Percentiles rank a stretch among this genome's conserved stretches.
These are phyloP conservation scores for Starmera amethionina DNA, from an alignment of 805 yeast genomes.

Conservation along the genomic window DNA sequence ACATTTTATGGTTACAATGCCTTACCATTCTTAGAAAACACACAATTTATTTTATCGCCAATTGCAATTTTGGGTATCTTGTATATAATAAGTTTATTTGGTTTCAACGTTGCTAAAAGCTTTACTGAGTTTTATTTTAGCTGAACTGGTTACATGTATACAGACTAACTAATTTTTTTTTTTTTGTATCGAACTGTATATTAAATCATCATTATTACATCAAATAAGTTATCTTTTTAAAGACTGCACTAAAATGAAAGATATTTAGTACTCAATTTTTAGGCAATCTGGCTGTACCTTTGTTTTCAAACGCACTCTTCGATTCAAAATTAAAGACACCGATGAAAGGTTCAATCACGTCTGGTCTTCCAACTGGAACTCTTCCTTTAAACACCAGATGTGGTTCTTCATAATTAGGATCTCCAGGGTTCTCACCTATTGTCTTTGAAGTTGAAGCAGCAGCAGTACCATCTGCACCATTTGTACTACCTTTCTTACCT, in stretches of 20 bases:
- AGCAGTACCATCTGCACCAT: background rate
- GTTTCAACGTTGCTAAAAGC: constrained; percentile 63
- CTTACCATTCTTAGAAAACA: constrained; percentile 54
- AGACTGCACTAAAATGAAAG: no score
- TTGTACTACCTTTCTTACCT: background rate
- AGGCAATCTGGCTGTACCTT: no score
- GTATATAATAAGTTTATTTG: constrained; percentile 54
- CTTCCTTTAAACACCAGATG: constrained; percentile 39
- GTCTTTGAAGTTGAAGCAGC: constrained; percentile 3
- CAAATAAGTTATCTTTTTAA: no score
- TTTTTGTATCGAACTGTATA: no score
- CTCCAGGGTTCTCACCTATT: constrained; percentile 21
- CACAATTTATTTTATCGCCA: constrained; percentile 55
- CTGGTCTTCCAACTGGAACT: constrained; percentile 45
- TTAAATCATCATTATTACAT: no score
- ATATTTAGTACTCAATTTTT: no score
- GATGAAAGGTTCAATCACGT: constrained; percentile 41
- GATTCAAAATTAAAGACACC: constrained; percentile 43
- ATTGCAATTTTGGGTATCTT: constrained; percentile 47
- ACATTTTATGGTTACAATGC: constrained; percentile 87
- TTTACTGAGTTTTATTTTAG: constrained; percentile 41
- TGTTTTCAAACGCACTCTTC: no score
- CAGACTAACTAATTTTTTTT: no score
- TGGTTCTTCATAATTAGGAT: constrained; percentile 33
- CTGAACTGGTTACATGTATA: constrained; percentile 6